Conservation (phyloP, 108 stramenopile genomes). For the Skeletonema costatum region DNA sequence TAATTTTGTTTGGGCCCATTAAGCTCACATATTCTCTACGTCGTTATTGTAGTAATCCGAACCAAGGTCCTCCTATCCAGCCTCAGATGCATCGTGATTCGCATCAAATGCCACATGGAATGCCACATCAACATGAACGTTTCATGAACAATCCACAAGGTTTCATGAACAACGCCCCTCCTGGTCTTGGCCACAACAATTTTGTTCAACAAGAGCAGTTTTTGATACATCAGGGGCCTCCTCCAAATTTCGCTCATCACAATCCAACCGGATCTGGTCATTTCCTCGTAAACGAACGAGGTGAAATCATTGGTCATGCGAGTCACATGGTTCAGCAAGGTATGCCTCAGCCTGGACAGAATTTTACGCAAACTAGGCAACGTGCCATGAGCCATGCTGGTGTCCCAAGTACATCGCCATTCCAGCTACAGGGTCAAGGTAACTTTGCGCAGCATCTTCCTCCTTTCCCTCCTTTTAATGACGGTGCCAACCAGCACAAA, state of each 20-base stretch:
- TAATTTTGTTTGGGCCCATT: neutral
- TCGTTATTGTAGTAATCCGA: slow-evolving; percentile 1
- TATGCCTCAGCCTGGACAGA: slow-evolving; percentile 11
- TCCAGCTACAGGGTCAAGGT: neutral
- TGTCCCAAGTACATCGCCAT: neutral
- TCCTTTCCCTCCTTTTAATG: slow-evolving; percentile 3
- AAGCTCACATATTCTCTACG: slow-evolving; percentile 12
- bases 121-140: slow-evolving; percentile 29
- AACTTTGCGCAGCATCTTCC: neutral
- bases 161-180: slow-evolving; percentile 5
- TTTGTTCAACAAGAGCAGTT: slow-evolving; percentile 20
- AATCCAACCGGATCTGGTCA: slow-evolving; percentile 38
- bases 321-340: slow-evolving; percentile 22
- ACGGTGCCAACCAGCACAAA: slow-evolving; percentile 8
- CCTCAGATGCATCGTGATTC: slow-evolving; percentile 5
- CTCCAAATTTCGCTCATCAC: slow-evolving; percentile 23
- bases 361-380: slow-evolving; percentile 11
- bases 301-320: slow-evolving; percentile 43
- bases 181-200: slow-evolving; percentile 12
- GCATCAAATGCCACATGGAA: slow-evolving; percentile 5
- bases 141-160: slow-evolving; percentile 8
- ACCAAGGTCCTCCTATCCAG: slow-evolving; percentile 1
- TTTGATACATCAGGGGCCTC: slow-evolving; percentile 17
- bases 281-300: slow-evolving; percentile 46
- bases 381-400: slow-evolving; percentile 21